Evolutionary conservation across 2,329 filamentous ascomycete genomes (phyloP), one percentile per base, ranked within the genome.

Genomic region (Niveomyces coronatus): DNA sequence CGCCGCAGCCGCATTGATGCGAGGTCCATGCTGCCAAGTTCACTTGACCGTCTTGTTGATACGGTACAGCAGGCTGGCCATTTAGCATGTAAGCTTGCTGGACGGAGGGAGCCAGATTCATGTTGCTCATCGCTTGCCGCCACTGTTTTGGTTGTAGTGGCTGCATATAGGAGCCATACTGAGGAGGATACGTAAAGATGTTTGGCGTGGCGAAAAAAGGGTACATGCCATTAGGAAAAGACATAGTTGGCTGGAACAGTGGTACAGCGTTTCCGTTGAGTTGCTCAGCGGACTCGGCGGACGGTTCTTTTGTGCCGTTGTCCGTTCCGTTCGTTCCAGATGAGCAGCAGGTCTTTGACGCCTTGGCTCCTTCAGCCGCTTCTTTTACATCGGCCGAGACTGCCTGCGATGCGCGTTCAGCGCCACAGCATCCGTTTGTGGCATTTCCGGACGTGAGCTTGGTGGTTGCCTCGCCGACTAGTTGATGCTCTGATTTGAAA

Each of bases 1-100:
- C 72, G 15, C 80, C 80, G 50, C 80, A 85, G 33, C 65, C 64
- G 48, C 80, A 85, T 38, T 56, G 61, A 31, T 61, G 61, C 37
- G 53, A 60, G 15, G 55, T 63, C 46, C 55, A 60, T 3, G 48
- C 41, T 4, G 47, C 41, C n/a, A 37, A 38, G n/a, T 47, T 48
- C 16, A 35, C 23, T 20, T 41, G 36, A 22, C 35, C 51, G 39
- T 30, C 42, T 29, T 42, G 48, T 37, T 36, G 44, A 31, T 52
- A 51, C 6, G 51, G 37, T 7, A 46, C 39, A 4, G 49, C 44
- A 10, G 50, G 37, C 9, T 38, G 53, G 47, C n/a, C 45, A 47
- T 38, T 54, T 53, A 9, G 51, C 44, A 29, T 47, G 42, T 14
- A 35, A 2, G 32, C 33, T 31, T 54, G 50, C 28, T 55, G 49